Evolutionary conservation across 176 grass and related monocot genomes (phyloP).

Genomic region (Thinopyrum elongatum): DNA sequence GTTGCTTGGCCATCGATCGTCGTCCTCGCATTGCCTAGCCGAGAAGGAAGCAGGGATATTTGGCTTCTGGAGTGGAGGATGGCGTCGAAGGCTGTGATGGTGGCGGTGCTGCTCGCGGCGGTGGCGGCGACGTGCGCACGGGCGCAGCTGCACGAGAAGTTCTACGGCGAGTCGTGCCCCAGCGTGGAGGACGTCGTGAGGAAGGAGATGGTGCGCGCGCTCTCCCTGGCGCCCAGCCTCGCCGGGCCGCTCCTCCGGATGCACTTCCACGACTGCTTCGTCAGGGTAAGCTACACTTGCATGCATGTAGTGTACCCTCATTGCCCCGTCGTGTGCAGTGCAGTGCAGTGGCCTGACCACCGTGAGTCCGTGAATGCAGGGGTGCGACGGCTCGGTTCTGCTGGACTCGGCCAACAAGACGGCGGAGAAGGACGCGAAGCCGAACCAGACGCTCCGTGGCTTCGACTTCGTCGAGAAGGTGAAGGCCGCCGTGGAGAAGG

Average conservation of each 20-base stretch:
- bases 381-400: conserved; percentile 83
- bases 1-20: background rate
- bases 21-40: background rate
- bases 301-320: background rate
- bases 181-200: conserved; percentile 50
- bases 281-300: conserved; percentile 51
- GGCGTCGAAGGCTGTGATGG: conserved; percentile 13
- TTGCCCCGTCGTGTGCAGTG: too few relatives aligned
- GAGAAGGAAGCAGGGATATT: background rate
- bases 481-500: conserved; percentile 77
- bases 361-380: conserved; percentile 33
- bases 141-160: conserved; percentile 49
- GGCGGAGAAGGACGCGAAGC: conserved; percentile 70
- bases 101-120: conserved; percentile 27
- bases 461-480: conserved; percentile 65
- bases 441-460: conserved; percentile 70
- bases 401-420: conserved; percentile 43
- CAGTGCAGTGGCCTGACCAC: background rate
- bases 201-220: conserved; percentile 49
- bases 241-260: conserved; percentile 75
- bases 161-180: conserved; percentile 66
- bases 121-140: background rate
- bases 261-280: conserved; percentile 98
- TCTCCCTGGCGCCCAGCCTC: conserved; percentile 68
- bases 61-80: background rate